Base-by-base conservation (phyloP, 2,329 filamentous ascomycete genomes). In the Thyridium curvatum region DNA sequence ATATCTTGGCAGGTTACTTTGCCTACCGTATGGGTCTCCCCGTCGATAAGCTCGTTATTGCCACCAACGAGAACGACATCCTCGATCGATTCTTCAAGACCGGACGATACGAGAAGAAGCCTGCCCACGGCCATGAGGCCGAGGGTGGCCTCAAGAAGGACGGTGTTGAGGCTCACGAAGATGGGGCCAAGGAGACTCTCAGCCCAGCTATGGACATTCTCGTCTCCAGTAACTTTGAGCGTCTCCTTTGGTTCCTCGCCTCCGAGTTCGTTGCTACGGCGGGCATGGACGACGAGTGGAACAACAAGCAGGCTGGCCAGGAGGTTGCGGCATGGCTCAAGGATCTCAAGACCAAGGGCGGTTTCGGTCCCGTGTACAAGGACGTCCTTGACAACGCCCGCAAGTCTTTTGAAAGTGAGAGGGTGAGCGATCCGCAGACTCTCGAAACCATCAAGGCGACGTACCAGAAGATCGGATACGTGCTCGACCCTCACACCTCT, bases 181-280 rank as follows among this genome's bases (percentile, higher is more conserved):
- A 79, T 33, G 87, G 86, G 30, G 88, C 91, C 45, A 90, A 88
- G 66, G 90, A 94, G 66, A 98, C 93, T 0, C 75, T 94, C 37
- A 89, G 84, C 51, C 93, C 93, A 0, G 93, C 93, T 34, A 97
- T 98, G 93, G 93, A 98, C 61, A 97, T 97, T 48, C 72, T 97
- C 4, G 90, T 97, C 12, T 91, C 85, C 17, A 93, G 85, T 60
- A 98, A 98, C 69, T 97, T 98, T 58, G 93, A 98, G 71, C 80
- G 93, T 26, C 72, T 98, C 5, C 73, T 98, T 10, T 97, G 91
- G 91, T 96, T 87, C 71, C 71, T 97, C 18, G 84, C 88, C 2
- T 86, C 21, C 32, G 76, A 85, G 50, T 83, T 81, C 44, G 79
- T 78, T 14, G 56, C 66, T 7, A 67, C 60, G 12, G 70, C 71